phyloP scores from a whole-genome alignment of 345 rosid species.

The Erysimum cheiranthoides region DNA sequence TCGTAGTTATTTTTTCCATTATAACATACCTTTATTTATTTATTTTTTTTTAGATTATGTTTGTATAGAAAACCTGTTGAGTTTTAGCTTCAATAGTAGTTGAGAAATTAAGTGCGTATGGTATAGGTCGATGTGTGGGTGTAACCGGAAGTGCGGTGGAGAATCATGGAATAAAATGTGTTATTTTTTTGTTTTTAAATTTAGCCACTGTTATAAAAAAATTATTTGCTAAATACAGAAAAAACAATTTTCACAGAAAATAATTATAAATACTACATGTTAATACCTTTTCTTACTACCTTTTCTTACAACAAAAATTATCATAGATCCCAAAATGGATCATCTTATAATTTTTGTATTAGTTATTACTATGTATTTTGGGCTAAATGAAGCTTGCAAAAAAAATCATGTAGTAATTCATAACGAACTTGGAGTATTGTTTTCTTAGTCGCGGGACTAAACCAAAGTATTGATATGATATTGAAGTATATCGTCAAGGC shows the following conservation, averaged over 20 bases:
- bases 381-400: constrained; percentile 17
- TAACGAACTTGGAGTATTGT: constrained; percentile 7
- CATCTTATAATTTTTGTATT: not conserved
- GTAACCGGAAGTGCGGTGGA: no score
- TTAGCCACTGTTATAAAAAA: not conserved
- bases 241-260: not conserved
- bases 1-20: no score
- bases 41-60: no score
- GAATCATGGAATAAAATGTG: no score
- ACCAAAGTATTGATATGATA: not conserved
- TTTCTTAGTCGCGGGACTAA: not conserved
- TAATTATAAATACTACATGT: constrained; percentile 5
- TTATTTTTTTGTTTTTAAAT: no score
- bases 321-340: not conserved
- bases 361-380: not conserved
- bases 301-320: not conserved
- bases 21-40: no score
- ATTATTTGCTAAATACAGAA: not conserved
- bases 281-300: no score
- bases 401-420: constrained; percentile 14
- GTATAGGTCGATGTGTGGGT: no score
- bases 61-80: no score
- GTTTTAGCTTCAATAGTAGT: no score
- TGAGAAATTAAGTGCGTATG: no score
- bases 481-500: constrained; percentile 10